Evolutionary conservation across 257 asterid species (phyloP), one percentile per base, ranked within the genome.

Genomic region (Echites panduratus): DNA sequence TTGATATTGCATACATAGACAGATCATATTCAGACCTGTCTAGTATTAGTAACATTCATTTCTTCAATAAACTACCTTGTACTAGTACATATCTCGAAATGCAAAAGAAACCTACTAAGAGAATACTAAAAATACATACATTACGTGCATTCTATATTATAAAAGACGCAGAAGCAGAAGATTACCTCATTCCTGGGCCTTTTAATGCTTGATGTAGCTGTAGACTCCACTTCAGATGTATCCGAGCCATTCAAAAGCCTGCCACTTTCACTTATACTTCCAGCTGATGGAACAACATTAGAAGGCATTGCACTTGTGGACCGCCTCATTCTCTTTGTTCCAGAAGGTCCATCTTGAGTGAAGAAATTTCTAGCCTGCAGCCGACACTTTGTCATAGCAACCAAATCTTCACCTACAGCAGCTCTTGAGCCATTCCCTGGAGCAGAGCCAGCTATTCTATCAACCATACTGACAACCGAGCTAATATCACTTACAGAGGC

Each of bases 371-470:
- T 84, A 47, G 97, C 97, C 81, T 89, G 97, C 71, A 90, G 78
- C 66, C 95, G 97, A 74, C 96, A 90, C 79, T 87, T 93, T 63
- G 98, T 90, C 98, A 93, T 87, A 61, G 97, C 97, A 82, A 89
- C 98, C 86, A 93, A 84, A 89, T 93, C 98, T 83, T 93, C 98
- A 53, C 98, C 97, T 11, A 89, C 96, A 62, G 98, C 96, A 79
- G 98, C 97, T 76, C 98, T 89, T 54, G 98, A 93, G 70, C 98
- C 98, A 87, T 93, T 93, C 48, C 97, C 98, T 12, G 98, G 98
- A 68, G 98, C 98, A 78, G 98, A 90, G 79, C 98, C 98, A 45
- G 98, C 96, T 56, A 93, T 89, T 85, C 97, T 89, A 84, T 93
- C 98, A 47, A 85, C 87, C 96, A 93, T 90, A 70, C 97, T 90